Evolutionary conservation across 371 early-diverging fungal genomes (phyloP), one percentile per base, ranked within the genome.

Genomic region (Nematocida parisii): DNA sequence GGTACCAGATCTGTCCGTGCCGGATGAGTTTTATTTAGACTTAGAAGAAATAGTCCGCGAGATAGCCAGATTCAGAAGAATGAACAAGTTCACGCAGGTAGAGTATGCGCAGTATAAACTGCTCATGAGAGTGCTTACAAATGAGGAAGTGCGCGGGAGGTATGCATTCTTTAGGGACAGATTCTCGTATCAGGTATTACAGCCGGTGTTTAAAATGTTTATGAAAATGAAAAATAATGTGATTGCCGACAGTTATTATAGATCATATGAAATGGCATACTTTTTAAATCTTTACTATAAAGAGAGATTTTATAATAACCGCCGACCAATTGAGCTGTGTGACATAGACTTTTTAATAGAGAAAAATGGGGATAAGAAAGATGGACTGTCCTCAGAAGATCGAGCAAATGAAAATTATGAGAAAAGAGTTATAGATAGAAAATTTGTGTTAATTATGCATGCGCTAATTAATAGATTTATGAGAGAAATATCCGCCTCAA

Each of bases 201-300:
- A 67, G 58, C 11, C 68, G 2, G 70, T 77, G 6, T 77, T 77
- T 42, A 67, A 67, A 33, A 11, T 60, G 56, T 60, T 77, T 18
- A 20, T 58, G 50, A 39, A 44, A 46, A 39, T 68, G 33, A 67
- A 70, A 56, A 27, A 57, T 7, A 77, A 77, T 42, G 15, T 7
- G n/a, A 56, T 70, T 13, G 56, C 58, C 3, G 60, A 77, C 5
- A 46, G 47, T 13, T 77, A 55, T 57, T 77, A 68, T 52, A 50
- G 52, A 60, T 15, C 20, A 13, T 77, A 77, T 55, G 80, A 77
- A 61, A 68, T 61, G 61, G 57, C 57, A 20, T 77, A 77, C 62
- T 77, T 77, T 27, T 33, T 77, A 20, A 77, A 70, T 56, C 13
- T 66, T 13, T 77, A 77, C 62, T 70, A 52, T 52, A 33, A 52